Conservation (phyloP, 176 grass and related monocot species). For the Oryza punctata region DNA sequence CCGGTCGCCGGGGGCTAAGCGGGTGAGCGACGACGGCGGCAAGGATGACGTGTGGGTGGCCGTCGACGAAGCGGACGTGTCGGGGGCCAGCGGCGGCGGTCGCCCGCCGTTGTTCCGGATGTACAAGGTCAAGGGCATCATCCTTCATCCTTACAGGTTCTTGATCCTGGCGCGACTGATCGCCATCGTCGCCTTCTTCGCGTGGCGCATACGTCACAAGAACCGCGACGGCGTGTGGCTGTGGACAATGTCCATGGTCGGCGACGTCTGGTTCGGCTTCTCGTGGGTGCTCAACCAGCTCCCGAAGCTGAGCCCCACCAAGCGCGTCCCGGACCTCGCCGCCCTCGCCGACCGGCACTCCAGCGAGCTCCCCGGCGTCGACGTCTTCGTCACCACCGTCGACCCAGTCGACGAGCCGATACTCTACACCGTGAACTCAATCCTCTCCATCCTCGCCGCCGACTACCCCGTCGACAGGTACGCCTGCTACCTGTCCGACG, state of each 20-base stretch:
- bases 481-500: slow-evolving; percentile 58
- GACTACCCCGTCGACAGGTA: slow-evolving; percentile 51
- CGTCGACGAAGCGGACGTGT: slow-evolving; percentile 9
- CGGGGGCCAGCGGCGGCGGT: background rate
- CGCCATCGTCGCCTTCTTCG: slow-evolving; percentile 38
- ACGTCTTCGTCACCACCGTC: slow-evolving; percentile 55
- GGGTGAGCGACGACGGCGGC: background rate
- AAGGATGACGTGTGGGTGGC: slow-evolving; percentile 48
- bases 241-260: slow-evolving; percentile 40
- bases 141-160: slow-evolving; percentile 50
- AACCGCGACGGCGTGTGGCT: slow-evolving; percentile 45
- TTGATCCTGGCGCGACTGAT: slow-evolving; percentile 39
- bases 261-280: slow-evolving; percentile 51
- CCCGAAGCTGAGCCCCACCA: slow-evolving; percentile 47
- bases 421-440: slow-evolving; percentile 48
- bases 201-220: slow-evolving; percentile 35
- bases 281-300: slow-evolving; percentile 56
- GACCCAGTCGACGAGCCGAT: slow-evolving; percentile 52
- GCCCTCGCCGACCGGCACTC: slow-evolving; percentile 24
- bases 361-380: slow-evolving; percentile 36
- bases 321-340: slow-evolving; percentile 39
- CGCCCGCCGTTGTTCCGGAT: slow-evolving; percentile 42
- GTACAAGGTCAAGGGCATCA: slow-evolving; percentile 49
- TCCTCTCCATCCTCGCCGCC: slow-evolving; percentile 56
- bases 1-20: slow-evolving; percentile 1